These are phyloP conservation scores for Posidonia australis DNA, from an alignment of 106 monocot genomes.

Conservation along the genomic window DNA sequence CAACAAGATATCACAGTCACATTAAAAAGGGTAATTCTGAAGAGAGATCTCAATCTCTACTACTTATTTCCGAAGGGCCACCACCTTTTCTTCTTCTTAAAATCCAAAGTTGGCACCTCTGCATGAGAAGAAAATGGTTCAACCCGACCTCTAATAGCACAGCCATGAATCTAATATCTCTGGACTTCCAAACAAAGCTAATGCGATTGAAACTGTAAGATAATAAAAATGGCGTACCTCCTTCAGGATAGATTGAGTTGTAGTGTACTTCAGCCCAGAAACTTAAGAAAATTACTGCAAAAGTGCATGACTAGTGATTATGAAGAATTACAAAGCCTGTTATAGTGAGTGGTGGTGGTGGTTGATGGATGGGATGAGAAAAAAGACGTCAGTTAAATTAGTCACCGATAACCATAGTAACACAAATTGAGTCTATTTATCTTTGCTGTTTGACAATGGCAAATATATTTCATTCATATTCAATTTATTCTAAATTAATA, in stretches of 20 bases:
- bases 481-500: no score
- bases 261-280: constrained; percentile 87
- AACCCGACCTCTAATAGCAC: neutral
- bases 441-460: no score
- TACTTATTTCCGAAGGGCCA: constrained; percentile 37
- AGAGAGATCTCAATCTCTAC: neutral
- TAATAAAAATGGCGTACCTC: constrained; percentile 22
- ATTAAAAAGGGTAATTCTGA: neutral
- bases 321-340: neutral
- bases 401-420: no score
- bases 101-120: constrained; percentile 40
- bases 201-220: neutral
- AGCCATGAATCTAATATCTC: neutral
- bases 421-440: no score
- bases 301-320: neutral
- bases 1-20: neutral
- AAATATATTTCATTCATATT: no score
- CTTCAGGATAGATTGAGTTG: constrained; percentile 75
- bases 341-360: no score
- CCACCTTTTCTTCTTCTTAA: constrained; percentile 56
- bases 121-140: neutral
- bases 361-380: no score
- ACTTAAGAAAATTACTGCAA: constrained; percentile 62
- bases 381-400: no score
- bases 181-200: neutral